Base-by-base conservation (phyloP, 306 rosid species). In the Albizia julibrissin region DNA sequence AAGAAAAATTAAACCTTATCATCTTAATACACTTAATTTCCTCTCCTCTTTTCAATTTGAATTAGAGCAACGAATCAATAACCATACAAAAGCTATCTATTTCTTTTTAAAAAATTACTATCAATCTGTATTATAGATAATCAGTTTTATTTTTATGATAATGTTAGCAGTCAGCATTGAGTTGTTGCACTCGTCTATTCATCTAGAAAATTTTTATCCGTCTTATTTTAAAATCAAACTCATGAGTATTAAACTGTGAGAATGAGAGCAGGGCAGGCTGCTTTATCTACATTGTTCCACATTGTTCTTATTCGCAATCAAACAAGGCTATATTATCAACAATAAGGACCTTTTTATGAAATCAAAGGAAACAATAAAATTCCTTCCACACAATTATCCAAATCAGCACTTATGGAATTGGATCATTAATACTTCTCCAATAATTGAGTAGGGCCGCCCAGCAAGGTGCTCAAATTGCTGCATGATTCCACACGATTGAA, bases 401-500 rank as follows among this genome's bases (percentile, higher is more conserved):
- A 79, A 75, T 21, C 50, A 75, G n/a, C 77, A 74, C 19, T 66
- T 52, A 66, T 19, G 42, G 49, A 78, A 75, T 66, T 22, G 69
- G 79, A 50, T 14, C 65, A 69, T 58, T 91, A 89, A 91, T 91
- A 85, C 79, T 77, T 91, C 95, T 74, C 93, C 95, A 89, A 83
- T 81, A 42, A 42, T n/a, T 31, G 81, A 76, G 73, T 77, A 84
- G 8, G 91, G 74, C 46, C 90, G 90, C 59, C 43, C 85, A 22
- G 77, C 47, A 49, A 76, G 81, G 65, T 82, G 90, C 34, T 89
- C 90, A 79, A 90, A 72, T 46, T 88, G 93, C 93, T 87, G 89
- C 87, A 88, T 46, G 50, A 80, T 87, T 85, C 69, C 62, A 77
- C 29, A 73, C 18, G 42, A 24, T 22, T 24, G 9, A 70, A 46